phyloP scores from a whole-genome alignment of 768 basidiomycete species.

The Trichaptum fuscoviolaceum region DNA sequence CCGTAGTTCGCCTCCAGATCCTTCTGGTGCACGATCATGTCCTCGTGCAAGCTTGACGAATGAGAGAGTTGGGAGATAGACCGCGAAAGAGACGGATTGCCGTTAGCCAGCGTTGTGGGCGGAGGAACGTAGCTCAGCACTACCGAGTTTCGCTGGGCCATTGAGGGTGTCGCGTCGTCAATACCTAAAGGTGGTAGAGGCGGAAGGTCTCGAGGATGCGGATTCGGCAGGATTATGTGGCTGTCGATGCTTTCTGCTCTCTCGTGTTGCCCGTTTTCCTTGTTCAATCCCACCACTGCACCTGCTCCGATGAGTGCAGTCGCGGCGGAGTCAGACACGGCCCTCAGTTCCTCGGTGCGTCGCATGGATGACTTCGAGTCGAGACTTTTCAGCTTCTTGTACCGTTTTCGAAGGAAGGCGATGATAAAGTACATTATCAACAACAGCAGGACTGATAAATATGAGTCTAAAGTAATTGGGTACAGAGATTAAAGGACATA shows the following conservation, averaged over 20 bases:
- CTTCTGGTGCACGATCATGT: slow-evolving; percentile 4
- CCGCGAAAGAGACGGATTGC: neutral
- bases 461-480: neutral
- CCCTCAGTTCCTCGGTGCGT: neutral
- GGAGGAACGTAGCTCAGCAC: neutral
- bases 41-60: slow-evolving; percentile 1
- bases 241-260: neutral
- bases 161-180: neutral
- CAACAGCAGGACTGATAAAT: neutral
- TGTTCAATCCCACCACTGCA: neutral
- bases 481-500: neutral
- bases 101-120: neutral
- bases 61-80: neutral
- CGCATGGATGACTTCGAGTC: neutral
- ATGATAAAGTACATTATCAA: neutral
- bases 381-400: neutral
- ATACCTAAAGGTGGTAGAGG: neutral
- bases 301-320: neutral
- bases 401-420: neutral
- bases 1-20: neutral
- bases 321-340: neutral
- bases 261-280: neutral
- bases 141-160: neutral
- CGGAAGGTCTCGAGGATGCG: neutral
- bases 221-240: neutral